Evolutionary conservation across 108 stramenopile genomes (phyloP).

Genomic region (Cyclotella choctawhatcheeana): DNA sequence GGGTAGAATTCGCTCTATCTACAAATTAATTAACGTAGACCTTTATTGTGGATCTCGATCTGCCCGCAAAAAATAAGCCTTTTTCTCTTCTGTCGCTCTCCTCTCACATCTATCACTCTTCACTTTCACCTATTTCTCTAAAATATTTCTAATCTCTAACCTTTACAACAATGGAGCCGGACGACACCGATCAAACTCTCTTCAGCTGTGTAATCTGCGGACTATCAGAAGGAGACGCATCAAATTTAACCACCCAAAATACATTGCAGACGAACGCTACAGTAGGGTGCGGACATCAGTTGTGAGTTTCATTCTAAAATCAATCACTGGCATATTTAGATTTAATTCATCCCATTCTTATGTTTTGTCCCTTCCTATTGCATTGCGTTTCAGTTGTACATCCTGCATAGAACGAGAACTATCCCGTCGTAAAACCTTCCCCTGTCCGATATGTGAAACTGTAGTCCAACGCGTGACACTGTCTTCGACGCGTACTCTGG

Average conservation of each 20-base stretch:
- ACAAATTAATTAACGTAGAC: too few species aligned
- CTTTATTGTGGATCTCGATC: too few species aligned
- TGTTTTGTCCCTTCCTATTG: too few species aligned
- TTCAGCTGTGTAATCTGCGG: conserved; percentile 90
- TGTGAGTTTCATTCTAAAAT: conserved; percentile 60
- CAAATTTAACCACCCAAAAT: conserved; percentile 83
- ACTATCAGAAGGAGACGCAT: conserved; percentile 77
- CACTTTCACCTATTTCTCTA: too few species aligned
- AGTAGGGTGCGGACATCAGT: conserved; percentile 87
- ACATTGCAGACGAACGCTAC: conserved; percentile 82
- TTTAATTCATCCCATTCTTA: too few species aligned
- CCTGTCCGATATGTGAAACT: conserved; percentile 85
- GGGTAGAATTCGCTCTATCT: too few species aligned
- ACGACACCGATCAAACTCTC: conserved; percentile 66
- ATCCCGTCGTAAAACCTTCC: conserved; percentile 74
- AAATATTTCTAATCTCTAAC: background rate
- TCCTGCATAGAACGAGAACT: conserved; percentile 87
- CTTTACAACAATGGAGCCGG: conserved; percentile 22
- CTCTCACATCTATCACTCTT: background rate
- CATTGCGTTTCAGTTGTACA: conserved; percentile 67
- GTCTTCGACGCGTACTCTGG: conserved; percentile 81
- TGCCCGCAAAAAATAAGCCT: background rate
- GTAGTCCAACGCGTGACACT: conserved; percentile 83
- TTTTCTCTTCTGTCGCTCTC: too few species aligned
- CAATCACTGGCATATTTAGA: too few species aligned